Evolutionary conservation across 2,329 filamentous ascomycete genomes (phyloP).

Genomic region (Aspergillus japonicus): DNA sequence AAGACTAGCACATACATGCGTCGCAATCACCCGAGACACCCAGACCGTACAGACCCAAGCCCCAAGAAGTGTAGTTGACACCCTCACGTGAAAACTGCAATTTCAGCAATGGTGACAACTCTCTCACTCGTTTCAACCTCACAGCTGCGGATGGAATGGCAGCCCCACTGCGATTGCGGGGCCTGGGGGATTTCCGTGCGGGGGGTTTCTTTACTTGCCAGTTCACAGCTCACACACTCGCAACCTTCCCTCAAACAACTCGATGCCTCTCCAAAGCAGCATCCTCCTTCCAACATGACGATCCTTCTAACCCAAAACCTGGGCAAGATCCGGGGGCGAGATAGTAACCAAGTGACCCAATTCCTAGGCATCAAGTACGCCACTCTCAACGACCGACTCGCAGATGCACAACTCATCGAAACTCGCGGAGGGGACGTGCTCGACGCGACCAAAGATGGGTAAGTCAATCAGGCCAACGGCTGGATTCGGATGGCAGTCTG

Average conservation of each 20-base stretch:
- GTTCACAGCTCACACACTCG: neutral
- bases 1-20: too few relatives aligned
- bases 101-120: too few relatives aligned
- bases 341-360: conserved; percentile 29
- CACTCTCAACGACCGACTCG: conserved; percentile 33
- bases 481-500: neutral
- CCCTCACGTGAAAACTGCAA: too few relatives aligned
- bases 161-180: too few relatives aligned
- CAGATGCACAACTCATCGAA: conserved; percentile 33
- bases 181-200: neutral
- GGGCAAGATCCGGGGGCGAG: conserved; percentile 30
- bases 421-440: conserved; percentile 24
- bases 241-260: neutral
- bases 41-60: too few relatives aligned
- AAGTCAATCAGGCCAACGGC: neutral
- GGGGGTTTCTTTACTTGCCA: neutral
- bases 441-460: conserved; percentile 41
- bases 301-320: conserved; percentile 17
- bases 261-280: neutral
- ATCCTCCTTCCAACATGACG: neutral
- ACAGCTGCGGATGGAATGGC: too few relatives aligned
- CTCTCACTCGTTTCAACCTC: too few relatives aligned
- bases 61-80: too few relatives aligned
- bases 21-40: too few relatives aligned
- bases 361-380: conserved; percentile 43